These are phyloP conservation scores for Cordia subcordata DNA, from an alignment of 257 asterid species.

Conservation along the genomic window DNA sequence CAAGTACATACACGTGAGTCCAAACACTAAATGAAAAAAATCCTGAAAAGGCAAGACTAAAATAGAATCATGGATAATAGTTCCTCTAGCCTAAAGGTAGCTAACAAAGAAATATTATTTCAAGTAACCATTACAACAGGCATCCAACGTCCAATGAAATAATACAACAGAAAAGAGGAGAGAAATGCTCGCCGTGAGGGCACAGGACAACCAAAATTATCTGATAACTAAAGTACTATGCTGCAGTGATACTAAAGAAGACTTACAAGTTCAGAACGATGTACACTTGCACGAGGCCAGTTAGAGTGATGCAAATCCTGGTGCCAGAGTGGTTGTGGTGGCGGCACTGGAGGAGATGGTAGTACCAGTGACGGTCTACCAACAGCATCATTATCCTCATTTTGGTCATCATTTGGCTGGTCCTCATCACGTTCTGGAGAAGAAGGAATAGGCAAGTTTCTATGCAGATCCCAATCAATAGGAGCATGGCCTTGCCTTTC, in stretches of 20 bases:
- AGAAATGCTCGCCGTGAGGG: too few species aligned
- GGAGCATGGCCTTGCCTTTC: conserved; percentile 75
- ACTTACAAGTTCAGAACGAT: conserved; percentile 83
- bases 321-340: conserved; percentile 92
- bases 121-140: too few species aligned
- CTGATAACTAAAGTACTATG: background rate
- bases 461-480: conserved; percentile 78
- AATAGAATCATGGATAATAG: background rate
- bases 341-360: conserved; percentile 86
- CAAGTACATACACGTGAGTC: background rate
- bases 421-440: conserved; percentile 62
- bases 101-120: background rate
- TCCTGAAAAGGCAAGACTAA: background rate
- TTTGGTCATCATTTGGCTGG: conserved; percentile 48
- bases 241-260: background rate
- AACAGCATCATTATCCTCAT: conserved; percentile 54
- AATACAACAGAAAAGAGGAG: too few species aligned
- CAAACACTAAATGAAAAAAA: background rate
- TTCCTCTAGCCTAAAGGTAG: background rate
- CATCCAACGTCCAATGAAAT: too few species aligned
- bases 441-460: conserved; percentile 68
- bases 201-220: too few species aligned
- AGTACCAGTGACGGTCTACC: conserved; percentile 64
- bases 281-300: conserved; percentile 76
- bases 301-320: conserved; percentile 72